Base-by-base conservation (phyloP, 192 early-diverging fungal genomes). In the Backusella circina region DNA sequence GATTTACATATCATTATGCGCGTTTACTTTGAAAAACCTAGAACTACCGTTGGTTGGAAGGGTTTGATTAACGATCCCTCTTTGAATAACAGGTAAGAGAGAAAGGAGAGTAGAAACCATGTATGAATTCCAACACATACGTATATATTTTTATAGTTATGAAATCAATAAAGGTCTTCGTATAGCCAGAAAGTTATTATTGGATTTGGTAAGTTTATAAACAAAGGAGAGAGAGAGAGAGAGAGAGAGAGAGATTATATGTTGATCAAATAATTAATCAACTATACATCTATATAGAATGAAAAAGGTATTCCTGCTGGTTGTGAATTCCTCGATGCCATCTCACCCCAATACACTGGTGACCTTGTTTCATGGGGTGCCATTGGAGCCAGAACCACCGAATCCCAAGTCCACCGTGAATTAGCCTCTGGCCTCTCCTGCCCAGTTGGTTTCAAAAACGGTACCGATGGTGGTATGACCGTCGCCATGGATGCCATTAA, bases 401-500 rank as follows among this genome's bases (percentile, higher is more conserved):
- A 94, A 82, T 93, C 92, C 35, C 93, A 94, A 76, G 85, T 94
- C 50, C 93, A 94, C 67, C 88, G 93, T 76, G 93, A 94, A 82
- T 84, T 94, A 66, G 89, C 91, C 16, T 94, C 93, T 67, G 93
- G 93, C 57, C 84, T 94, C 31, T 93, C 93, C 28, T 88, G 88
- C 26, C 91, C 92, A 5, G 90, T 95, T 51, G 93, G 93, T 8
- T 93, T 93, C 84, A 95, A 95, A 80, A 95, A 93, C 81, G 92
- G 93, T 64, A 93, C 93, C 13, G 90, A 93, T 65, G 93, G 93
- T 71, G 87, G 89, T 70, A 90, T 96, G 54, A 84, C 83, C 37
- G 93, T 98, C 23, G 97, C 97, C 1, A 77, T 98, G 36, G 97
- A 99, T 78, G 97, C 96, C 23, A 95, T 98, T 81, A 91, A 93